phyloP scores from a whole-genome alignment of 345 rosid species.

The Excoecaria agallocha region DNA sequence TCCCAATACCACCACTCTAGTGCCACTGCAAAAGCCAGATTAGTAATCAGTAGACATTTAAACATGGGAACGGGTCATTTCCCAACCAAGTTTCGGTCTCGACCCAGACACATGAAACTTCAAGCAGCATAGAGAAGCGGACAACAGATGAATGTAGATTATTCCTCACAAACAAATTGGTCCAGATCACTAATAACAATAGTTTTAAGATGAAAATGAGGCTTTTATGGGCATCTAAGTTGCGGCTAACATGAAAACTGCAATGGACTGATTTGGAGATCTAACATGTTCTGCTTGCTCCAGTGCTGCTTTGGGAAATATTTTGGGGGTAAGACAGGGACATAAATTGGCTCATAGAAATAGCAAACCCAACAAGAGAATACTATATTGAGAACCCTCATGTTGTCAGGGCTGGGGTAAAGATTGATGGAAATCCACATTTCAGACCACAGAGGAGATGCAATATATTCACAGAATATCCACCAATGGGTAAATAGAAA shows the following conservation, averaged over 20 bases:
- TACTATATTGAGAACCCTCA: not conserved
- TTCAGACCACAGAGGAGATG: not conserved
- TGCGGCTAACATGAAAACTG: not conserved
- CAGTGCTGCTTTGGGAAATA: not conserved
- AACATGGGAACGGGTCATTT: not conserved
- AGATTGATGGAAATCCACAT: not conserved
- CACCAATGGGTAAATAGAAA: not conserved
- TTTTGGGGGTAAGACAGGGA: not conserved
- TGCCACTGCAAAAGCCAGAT: not conserved
- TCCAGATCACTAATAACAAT: not conserved
- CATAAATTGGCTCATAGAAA: not conserved
- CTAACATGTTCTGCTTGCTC: no score
- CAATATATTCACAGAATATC: not conserved
- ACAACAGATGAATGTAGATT: not conserved
- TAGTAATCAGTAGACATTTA: not conserved
- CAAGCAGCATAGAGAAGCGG: not conserved
- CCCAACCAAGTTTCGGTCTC: not conserved
- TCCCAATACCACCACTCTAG: not conserved
- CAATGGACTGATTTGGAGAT: no score
- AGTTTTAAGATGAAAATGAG: constrained; percentile 1
- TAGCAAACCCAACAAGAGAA: not conserved
- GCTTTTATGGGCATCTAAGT: not conserved
- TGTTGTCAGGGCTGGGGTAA: not conserved
- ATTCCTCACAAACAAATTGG: not conserved
- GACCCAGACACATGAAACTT: not conserved